These are phyloP conservation scores for Beauveria rudraprayagi DNA, from an alignment of 2,329 filamentous ascomycete species.

Conservation along the genomic window DNA sequence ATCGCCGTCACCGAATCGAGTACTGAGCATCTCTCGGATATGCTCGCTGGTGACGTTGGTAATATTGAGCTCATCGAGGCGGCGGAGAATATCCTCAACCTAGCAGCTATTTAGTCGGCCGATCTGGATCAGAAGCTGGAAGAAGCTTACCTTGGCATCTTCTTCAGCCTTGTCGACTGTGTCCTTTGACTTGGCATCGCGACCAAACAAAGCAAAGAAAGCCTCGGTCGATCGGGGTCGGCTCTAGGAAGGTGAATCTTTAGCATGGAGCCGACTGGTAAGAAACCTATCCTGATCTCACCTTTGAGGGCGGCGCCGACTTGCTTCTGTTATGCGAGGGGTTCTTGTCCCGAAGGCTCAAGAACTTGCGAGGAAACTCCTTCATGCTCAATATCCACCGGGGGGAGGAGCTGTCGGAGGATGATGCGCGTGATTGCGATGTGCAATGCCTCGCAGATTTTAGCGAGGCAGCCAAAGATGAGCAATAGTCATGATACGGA, in stretches of 20 bases:
- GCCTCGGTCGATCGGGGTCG: slow-evolving; percentile 47
- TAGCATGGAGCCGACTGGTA: neutral
- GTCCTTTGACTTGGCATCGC: slow-evolving; percentile 42
- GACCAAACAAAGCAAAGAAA: slow-evolving; percentile 58
- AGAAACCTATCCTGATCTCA: neutral
- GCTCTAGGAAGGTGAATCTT: slow-evolving; percentile 27
- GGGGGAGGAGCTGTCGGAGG: neutral
- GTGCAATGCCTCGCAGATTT: slow-evolving; percentile 20
- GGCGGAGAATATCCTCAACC: slow-evolving; percentile 34
- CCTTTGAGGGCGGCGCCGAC: slow-evolving; percentile 43
- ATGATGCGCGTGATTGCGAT: neutral
- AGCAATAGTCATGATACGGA: slow-evolving; percentile 23
- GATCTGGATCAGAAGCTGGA: neutral
- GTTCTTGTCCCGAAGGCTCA: slow-evolving; percentile 62
- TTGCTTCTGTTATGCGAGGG: slow-evolving; percentile 45
- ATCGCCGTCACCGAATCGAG: slow-evolving; percentile 60
- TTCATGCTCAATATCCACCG: slow-evolving; percentile 36
- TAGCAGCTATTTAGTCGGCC: slow-evolving; percentile 16
- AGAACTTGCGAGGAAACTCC: slow-evolving; percentile 54
- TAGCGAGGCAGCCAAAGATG: slow-evolving; percentile 24
- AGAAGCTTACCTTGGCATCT: slow-evolving; percentile 26
- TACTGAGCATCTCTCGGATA: slow-evolving; percentile 47
- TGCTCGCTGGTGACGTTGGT: slow-evolving; percentile 48
- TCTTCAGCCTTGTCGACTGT: slow-evolving; percentile 44
- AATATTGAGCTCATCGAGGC: slow-evolving; percentile 36